Evolutionary conservation across 176 grass and related monocot species (phyloP).

Genomic region (Elymus sibiricus): DNA sequence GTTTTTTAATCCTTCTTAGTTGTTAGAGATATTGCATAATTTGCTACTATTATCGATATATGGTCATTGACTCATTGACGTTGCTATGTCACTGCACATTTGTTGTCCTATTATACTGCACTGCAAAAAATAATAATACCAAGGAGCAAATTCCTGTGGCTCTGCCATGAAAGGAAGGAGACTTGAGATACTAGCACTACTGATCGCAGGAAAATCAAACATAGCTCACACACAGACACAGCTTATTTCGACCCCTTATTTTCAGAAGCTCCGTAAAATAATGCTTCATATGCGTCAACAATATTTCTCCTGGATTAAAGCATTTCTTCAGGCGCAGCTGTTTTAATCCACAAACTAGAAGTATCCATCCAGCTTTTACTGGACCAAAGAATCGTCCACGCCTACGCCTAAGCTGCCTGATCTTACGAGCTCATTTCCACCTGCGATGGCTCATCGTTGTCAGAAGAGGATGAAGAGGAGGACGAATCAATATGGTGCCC

Average conservation of each 20-base stretch:
- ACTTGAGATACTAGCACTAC: too few species aligned
- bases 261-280: neutral
- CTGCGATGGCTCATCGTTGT: neutral
- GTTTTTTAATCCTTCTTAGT: too few species aligned
- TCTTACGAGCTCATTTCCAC: constrained; percentile 31
- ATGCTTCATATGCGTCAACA: neutral
- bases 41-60: too few species aligned
- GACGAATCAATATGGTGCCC: constrained; percentile 25
- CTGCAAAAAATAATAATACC: too few species aligned
- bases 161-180: too few species aligned
- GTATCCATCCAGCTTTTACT: constrained; percentile 9
- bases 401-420: neutral
- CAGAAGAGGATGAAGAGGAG: constrained; percentile 19
- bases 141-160: too few species aligned
- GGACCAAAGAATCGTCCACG: neutral
- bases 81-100: too few species aligned
- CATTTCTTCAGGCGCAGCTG: neutral
- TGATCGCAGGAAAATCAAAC: too few species aligned
- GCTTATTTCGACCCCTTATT: neutral
- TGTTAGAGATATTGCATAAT: too few species aligned
- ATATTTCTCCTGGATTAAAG: neutral
- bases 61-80: too few species aligned
- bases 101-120: too few species aligned
- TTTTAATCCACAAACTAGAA: neutral
- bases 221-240: too few species aligned